These are phyloP conservation scores for Mycosphaerella sp. DNA, from an alignment of 2,329 filamentous ascomycete genomes.

Conservation along the genomic window DNA sequence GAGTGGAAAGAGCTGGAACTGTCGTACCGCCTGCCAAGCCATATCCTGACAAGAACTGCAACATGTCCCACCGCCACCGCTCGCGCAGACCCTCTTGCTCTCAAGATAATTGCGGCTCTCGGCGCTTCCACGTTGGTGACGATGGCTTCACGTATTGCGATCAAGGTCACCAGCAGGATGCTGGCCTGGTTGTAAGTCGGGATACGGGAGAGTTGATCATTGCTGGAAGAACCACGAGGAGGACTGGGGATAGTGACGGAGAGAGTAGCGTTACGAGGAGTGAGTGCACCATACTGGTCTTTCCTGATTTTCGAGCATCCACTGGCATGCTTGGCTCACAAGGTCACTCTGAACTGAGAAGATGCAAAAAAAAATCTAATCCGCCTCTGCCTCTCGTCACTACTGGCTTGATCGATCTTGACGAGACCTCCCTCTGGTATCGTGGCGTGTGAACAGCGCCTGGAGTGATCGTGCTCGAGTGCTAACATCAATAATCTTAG, in stretches of 20 bases:
- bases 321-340: not conserved
- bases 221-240: conserved; percentile 27
- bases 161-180: conserved; percentile 73
- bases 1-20: not conserved
- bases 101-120: conserved; percentile 58
- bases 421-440: not conserved
- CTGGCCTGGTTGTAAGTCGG: conserved; percentile 37
- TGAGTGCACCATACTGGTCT: not conserved
- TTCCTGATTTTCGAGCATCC: too few relatives aligned
- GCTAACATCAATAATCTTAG: not conserved
- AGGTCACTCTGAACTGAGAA: too few relatives aligned
- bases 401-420: too few relatives aligned
- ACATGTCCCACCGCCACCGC: conserved; percentile 22
- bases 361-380: too few relatives aligned
- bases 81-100: conserved; percentile 23
- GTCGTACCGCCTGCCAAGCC: not conserved
- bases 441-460: not conserved
- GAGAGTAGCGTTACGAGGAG: conserved; percentile 24
- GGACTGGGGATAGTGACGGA: conserved; percentile 25
- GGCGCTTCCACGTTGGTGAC: conserved; percentile 60
- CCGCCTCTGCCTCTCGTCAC: too few relatives aligned
- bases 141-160: conserved; percentile 73
- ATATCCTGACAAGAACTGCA: conserved; percentile 1
- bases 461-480: not conserved
- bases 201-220: conserved; percentile 29